Percentiles rank a stretch among this genome's conserved stretches.
Evolutionary conservation across 2,329 filamentous ascomycete species (phyloP).

Genomic region (Dothideomycetes sp.): DNA sequence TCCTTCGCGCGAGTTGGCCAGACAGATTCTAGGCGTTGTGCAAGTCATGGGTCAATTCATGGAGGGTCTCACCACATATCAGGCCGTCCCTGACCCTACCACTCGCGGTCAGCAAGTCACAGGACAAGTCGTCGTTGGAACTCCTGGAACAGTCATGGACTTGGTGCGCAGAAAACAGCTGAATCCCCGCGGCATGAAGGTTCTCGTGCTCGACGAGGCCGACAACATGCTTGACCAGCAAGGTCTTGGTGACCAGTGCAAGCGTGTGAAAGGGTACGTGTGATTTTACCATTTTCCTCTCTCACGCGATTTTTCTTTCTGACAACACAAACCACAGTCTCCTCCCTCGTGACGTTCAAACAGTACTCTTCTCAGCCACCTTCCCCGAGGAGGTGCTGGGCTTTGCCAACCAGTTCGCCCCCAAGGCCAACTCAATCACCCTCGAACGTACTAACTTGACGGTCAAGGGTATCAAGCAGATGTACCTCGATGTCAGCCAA

Average conservation of each 20-base stretch:
- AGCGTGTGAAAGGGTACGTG: constrained; percentile 72
- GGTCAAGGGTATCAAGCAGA: constrained; percentile 93
- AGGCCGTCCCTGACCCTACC: constrained; percentile 71
- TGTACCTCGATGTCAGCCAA: constrained; percentile 86
- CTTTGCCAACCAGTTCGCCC: constrained; percentile 78
- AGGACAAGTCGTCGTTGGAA: constrained; percentile 79
- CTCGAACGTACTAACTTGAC: constrained; percentile 84
- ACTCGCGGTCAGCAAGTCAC: constrained; percentile 60
- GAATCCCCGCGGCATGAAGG: constrained; percentile 60
- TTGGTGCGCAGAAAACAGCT: constrained; percentile 70
- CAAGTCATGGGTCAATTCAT: constrained; percentile 77
- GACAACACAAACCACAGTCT: constrained; percentile 41
- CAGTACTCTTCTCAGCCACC: constrained; percentile 91
- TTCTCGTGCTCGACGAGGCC: constrained; percentile 90
- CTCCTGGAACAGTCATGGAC: constrained; percentile 86
- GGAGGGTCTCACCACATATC: constrained; percentile 61
- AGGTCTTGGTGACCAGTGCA: constrained; percentile 89
- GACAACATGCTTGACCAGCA: constrained; percentile 98
- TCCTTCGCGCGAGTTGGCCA: constrained; percentile 86
- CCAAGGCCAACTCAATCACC: constrained; percentile 76
- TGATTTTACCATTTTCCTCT: not conserved
- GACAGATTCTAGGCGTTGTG: constrained; percentile 85
- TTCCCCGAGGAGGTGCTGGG: constrained; percentile 76
- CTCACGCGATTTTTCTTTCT: not conserved
- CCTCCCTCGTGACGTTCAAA: constrained; percentile 67